Evolutionary conservation across 495 filamentous ascomycete species (phyloP), one percentile per base, ranked within the genome.

Genomic region (Aspergillus leporis): DNA sequence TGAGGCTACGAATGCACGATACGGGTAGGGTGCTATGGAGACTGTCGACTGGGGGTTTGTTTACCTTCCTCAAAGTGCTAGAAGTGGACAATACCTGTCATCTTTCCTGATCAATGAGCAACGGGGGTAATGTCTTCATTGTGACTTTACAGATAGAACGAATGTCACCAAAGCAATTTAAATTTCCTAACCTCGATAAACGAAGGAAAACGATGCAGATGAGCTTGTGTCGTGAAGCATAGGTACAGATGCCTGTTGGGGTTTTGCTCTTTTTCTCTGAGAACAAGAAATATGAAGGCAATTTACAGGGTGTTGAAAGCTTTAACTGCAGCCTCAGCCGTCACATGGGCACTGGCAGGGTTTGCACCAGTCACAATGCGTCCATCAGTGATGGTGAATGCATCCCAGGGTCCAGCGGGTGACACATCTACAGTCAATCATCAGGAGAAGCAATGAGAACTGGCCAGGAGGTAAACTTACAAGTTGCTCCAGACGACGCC

Each of bases 281-380:
- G 10, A n/a, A 4, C 16, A 12, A n/a, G 16, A 12, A 40, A 45
- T 9, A 19, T 2, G n/a, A 45, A 8, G 4, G 6, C 48, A 18
- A 21, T 34, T 54, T 66, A 78, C 19, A 79, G 66, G 22, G 53
- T 66, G 9, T 77, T 65, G 58, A 80, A 81, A 4, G 70, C 77
- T 45, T 74, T 67, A 8, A 82, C 65, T n/a, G 67, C 73, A 49
- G 72, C 76, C 60, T 72, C 66, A 9, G 77, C 77, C 8, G 74
- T 81, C 5, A 71, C 72, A 55, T 70, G 72, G 12, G 86, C 84
- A 65, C 84, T 87, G 7, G 80, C 81, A 7, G 88, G 88, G 60
- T 90, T 91, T 74, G 90, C 85, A 0, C 88, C 88, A 5, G 87
- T 90, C 19, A 91, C 84, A 28, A 90, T 55, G 56, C 77, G 83